Evolutionary conservation across 345 rosid genomes (phyloP).

Genomic region (Brassica carinata): DNA sequence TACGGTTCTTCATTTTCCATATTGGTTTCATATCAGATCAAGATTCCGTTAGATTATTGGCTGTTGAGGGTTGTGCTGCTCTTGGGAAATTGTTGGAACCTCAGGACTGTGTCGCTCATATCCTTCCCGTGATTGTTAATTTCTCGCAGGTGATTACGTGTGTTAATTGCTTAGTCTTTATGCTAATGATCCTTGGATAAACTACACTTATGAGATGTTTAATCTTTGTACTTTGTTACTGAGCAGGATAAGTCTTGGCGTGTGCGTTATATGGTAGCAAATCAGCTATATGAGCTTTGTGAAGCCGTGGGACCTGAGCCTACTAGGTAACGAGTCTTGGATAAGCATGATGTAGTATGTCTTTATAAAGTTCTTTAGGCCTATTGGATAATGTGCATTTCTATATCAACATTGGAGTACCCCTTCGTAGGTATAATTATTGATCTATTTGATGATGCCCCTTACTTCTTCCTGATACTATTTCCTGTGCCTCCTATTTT

Average conservation of each 20-base stretch:
- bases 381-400: neutral
- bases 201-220: constrained; percentile 36
- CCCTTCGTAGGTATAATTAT: neutral
- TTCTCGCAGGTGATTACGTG: constrained; percentile 64
- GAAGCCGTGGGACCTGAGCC: constrained; percentile 97
- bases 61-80: constrained; percentile 81
- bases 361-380: neutral
- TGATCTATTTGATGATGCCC: constrained; percentile 2
- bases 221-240: neutral
- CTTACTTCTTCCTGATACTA: neutral
- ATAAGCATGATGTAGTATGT: neutral
- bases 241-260: constrained; percentile 98
- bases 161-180: neutral
- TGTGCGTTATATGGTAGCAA: constrained; percentile 96
- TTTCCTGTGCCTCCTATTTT: constrained; percentile 8
- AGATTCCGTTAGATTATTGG: constrained; percentile 78
- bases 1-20: constrained; percentile 1
- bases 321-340: constrained; percentile 58
- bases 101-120: constrained; percentile 68
- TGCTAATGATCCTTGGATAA: constrained; percentile 10
- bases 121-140: constrained; percentile 76
- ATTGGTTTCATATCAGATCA: constrained; percentile 53
- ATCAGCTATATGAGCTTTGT: constrained; percentile 93
- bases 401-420: neutral
- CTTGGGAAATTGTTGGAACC: constrained; percentile 79